Evolutionary conservation across 257 asterid genomes (phyloP), one percentile per base, ranked within the genome.

Genomic region (Fraxinus excelsior): DNA sequence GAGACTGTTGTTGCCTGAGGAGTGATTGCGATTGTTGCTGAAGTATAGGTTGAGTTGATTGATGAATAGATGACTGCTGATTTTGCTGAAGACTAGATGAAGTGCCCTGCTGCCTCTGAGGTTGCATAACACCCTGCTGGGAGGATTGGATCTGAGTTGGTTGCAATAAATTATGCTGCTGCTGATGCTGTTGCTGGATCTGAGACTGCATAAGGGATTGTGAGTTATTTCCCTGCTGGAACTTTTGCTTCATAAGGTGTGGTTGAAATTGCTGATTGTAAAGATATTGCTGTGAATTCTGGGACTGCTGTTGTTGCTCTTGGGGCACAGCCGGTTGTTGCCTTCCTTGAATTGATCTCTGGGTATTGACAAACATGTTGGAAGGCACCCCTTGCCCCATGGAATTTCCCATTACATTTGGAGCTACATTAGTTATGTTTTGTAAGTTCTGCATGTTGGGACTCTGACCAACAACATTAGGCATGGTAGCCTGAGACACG

Each of bases 21-120:
- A 85, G 94, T 51, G 98, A 77, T 83, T 93, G 98, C 21, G 96
- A 76, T 81, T 89, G 98, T 83, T 90, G 96, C 87, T 91, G 98
- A 83, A 91, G 88, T 85, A 90, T 80, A 67, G 96, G 82, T 79
- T 95, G 99, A 77, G 86, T 75, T 74, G 92, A 79, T 80, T 90
- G 98, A 78, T 87, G 98, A 74, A 84, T 82, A 78, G 97, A 84
- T 58, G 94, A 75, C 83, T 87, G 98, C 82, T 88, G 97, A 85
- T 85, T 95, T 86, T 90, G 90, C 83, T 88, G 98, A 76, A 86
- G 91, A 76, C 85, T 79, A 19, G 97, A 81, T 34, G 91, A 85
- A 74, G 91, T 82, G 69, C 91, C 60, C 25, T 93, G 71, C 73
- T 95, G 98, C 89, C 93, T 85, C 73, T n/a, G n/a, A 70, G 96